Percentiles rank a stretch among this genome's conserved stretches.
Evolutionary conservation across 139 green algal genomes (phyloP).

Genomic region (Diplosphaera chodatii): DNA sequence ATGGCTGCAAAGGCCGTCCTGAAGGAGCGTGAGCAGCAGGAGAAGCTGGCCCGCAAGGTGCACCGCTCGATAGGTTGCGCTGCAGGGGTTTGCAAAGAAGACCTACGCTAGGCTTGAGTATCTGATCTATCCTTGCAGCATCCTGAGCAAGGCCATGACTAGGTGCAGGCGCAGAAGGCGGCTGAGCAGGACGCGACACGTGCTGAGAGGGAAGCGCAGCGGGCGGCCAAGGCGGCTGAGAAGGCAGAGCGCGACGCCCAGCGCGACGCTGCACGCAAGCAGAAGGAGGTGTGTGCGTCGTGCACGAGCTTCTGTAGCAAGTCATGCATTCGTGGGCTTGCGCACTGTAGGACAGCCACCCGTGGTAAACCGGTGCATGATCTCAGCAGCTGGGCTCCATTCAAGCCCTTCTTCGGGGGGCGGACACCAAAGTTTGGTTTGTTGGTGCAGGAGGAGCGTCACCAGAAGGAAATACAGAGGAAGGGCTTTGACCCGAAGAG

Average conservation of each 20-base stretch:
- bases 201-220: conserved; percentile 13
- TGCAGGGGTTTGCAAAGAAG: too few species aligned
- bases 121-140: too few species aligned
- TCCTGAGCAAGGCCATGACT: too few species aligned
- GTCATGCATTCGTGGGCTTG: too few species aligned
- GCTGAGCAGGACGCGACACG: conserved; percentile 13
- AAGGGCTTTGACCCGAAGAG: conserved; percentile 30
- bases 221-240: conserved; percentile 6
- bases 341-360: too few species aligned
- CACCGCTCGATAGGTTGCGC: too few species aligned
- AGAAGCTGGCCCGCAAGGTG: background rate
- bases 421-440: too few species aligned
- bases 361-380: too few species aligned
- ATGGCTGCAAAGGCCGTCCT: background rate
- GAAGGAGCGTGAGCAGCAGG: background rate
- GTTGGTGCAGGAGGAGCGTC: conserved; percentile 3
- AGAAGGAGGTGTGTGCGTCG: background rate
- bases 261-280: background rate
- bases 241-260: background rate
- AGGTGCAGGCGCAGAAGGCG: conserved; percentile 9
- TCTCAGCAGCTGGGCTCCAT: too few species aligned
- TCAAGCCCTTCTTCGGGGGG: too few species aligned
- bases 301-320: too few species aligned
- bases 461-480: conserved; percentile 25
- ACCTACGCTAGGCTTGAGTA: too few species aligned